Percentiles rank a stretch among this genome's conserved stretches.
Conservation (phyloP, 495 filamentous ascomycete species). For the Oleoguttula mirabilis region DNA sequence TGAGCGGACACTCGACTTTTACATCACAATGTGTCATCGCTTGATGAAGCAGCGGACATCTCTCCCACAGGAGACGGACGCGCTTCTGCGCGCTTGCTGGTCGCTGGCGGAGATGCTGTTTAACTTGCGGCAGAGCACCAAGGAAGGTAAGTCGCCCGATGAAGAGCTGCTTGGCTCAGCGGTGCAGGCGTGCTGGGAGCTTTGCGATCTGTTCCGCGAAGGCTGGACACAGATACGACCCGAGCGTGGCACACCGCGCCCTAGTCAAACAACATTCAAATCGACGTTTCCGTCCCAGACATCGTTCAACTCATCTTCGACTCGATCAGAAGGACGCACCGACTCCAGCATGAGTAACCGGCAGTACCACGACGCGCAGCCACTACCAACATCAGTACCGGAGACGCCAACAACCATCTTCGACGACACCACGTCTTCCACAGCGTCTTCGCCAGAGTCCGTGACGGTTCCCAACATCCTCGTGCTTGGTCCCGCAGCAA, state of each 20-base stretch:
- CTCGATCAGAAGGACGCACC: conserved; percentile 18
- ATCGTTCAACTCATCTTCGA: conserved; percentile 9
- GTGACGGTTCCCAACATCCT: conserved; percentile 69
- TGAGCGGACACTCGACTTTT: conserved; percentile 84
- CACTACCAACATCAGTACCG: conserved; percentile 37
- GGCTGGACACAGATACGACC: conserved; percentile 85
- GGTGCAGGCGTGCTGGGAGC: conserved; percentile 87
- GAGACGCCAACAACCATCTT: conserved; percentile 91
- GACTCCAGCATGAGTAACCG: conserved; percentile 14
- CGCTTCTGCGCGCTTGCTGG: conserved; percentile 78
- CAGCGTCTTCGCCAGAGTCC: conserved; percentile 64
- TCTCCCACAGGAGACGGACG: conserved; percentile 66
- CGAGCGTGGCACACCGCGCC: conserved; percentile 74
- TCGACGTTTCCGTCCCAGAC: conserved; percentile 4
- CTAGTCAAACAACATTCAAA: conserved; percentile 62
- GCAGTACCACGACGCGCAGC: conserved; percentile 17
- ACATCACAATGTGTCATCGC: conserved; percentile 81
- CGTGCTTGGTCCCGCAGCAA: conserved; percentile 53
- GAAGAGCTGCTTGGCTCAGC: conserved; percentile 76
- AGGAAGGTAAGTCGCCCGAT: conserved; percentile 59
- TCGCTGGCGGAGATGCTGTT: conserved; percentile 87
- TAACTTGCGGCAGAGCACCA: conserved; percentile 71
- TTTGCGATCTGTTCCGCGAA: conserved; percentile 86
- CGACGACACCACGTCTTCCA: conserved; percentile 64
- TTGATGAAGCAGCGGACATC: conserved; percentile 84